Evolutionary conservation across 2,329 filamentous ascomycete genomes (phyloP), one percentile per base, ranked within the genome.

Genomic region (Fusarium nisikadoi): DNA sequence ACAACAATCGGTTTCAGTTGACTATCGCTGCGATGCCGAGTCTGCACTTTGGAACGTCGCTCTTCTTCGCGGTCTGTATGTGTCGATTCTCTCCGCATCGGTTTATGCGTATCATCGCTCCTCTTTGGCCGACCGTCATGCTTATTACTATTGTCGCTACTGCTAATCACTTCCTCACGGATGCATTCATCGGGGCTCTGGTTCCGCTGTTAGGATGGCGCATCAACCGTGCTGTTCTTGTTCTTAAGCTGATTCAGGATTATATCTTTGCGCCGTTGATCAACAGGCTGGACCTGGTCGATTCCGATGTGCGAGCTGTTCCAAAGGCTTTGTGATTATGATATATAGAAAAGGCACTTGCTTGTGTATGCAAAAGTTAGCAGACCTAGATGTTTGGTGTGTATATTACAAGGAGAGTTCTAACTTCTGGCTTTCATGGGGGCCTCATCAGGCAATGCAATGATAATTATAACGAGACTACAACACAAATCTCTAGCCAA

Each of bases 11-110:
- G 25, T 85, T 84, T 62, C 83, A 84, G 70, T 74, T 86, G 16
- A 86, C 83, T 12, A 85, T 86, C 64, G 84, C 84, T 1, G 85
- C 84, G 31, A 86, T 86, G 84, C 84, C 84, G 3, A 84, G 82
- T 23, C 74, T 86, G 19, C 85, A 86, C 69, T 86, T 85, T 66
- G 85, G 84, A 35, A 83, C 81, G 0, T 75, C 81, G 0, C 72
- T 81, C 5, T 82, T 82, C 61, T 75, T 83, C 17, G 80, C 79
- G 5, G 75, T 81, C 10, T 81, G 74, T 29, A 62, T 82, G 31
- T 72, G 77, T 16, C 80, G 75, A 12, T 85, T 82, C 71, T 83
- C 83, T 14, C 84, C 83, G 3, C 84, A 86, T 62, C 71, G 75
- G 13, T 59, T 77, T 14, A 65, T 85, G 16, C 71, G 82, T 1